Base-by-base conservation (phyloP, 352 stramenopile genomes). In the Globisporangium spinosum region DNA sequence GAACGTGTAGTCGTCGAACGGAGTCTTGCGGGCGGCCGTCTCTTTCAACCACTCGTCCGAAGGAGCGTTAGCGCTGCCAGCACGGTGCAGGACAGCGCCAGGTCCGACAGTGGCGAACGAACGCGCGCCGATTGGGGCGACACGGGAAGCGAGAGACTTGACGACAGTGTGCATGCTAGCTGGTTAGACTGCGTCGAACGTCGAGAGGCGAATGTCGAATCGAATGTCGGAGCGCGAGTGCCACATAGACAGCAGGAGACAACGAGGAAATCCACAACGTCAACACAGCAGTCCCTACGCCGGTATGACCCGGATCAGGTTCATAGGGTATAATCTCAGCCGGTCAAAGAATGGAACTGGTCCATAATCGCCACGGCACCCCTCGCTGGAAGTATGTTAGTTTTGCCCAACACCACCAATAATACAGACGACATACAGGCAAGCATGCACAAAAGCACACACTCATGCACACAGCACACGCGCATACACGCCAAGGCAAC, bases 261-360 rank as follows among this genome's bases (percentile, higher is more conserved):
- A 70, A 63, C 34, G 29, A 53, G 59, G 49, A 54, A 74, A 35
- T 64, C 40, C 70, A 67, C 61, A 72, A 64, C 49, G 72, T 80
- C 75, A 82, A 78, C 69, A 77, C 75, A 84, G 77, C 77, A 83
- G 75, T 86, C 78, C 78, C 78, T 86, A 72, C 78, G 78, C 78
- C 78, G 78, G 78, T 86, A 74, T 75, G 67, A 84, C 64, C 78
- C 78, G 78, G 78, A 86, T 86, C 78, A 86, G 78, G 78, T 86
- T 83, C 72, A 70, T 80, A 86, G 78, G 76, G 78, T 86, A 80
- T 86, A 62, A 84, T 86, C 78, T 86, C 78, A 86, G 78, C 78
- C 75, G 75, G 73, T 76, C 65, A 73, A 61, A 47, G n/a, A 65
- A 80, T 80, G 70, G 73, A 80, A 77, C 77, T 85, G 22, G 73